Evolutionary conservation across 495 filamentous ascomycete species (phyloP).

Genomic region (Tuber indicum): DNA sequence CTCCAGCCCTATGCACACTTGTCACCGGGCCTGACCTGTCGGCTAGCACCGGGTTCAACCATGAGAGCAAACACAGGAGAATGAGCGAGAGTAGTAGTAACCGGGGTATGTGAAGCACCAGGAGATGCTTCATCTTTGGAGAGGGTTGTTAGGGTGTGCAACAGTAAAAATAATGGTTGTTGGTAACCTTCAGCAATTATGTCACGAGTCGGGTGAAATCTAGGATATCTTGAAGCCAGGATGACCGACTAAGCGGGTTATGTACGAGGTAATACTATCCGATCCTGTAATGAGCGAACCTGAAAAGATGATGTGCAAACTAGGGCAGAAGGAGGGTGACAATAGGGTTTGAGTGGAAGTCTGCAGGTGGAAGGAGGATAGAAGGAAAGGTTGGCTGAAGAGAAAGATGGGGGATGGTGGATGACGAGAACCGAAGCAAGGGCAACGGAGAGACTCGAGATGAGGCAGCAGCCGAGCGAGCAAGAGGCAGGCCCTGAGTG

Average conservation of each 20-base stretch:
- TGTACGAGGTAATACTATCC: neutral
- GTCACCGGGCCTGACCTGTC: conserved; percentile 44
- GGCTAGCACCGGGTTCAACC: conserved; percentile 8
- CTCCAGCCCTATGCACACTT: conserved; percentile 71
- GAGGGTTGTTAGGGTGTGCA: conserved; percentile 7
- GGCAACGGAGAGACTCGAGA: neutral
- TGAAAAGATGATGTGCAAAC: neutral
- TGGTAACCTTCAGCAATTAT: neutral
- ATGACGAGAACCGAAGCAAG: neutral
- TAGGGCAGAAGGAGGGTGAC: neutral
- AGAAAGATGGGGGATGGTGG: neutral
- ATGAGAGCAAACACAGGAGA: conserved; percentile 26
- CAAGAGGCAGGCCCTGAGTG: conserved; percentile 7
- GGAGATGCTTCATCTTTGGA: conserved; percentile 31
- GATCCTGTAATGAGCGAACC: neutral
- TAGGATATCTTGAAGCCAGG: neutral
- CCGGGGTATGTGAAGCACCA: conserved; percentile 28
- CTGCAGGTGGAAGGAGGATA: conserved; percentile 1
- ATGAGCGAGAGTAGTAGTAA: conserved; percentile 14
- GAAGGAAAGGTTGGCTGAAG: neutral
- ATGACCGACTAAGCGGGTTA: neutral
- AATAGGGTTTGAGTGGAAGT: neutral
- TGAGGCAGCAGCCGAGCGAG: conserved; percentile 8
- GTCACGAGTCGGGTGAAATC: neutral
- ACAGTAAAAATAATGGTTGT: conserved; percentile 10